Conservation (phyloP, 176 grass and related monocot species). For the Aegilops longissima region DNA sequence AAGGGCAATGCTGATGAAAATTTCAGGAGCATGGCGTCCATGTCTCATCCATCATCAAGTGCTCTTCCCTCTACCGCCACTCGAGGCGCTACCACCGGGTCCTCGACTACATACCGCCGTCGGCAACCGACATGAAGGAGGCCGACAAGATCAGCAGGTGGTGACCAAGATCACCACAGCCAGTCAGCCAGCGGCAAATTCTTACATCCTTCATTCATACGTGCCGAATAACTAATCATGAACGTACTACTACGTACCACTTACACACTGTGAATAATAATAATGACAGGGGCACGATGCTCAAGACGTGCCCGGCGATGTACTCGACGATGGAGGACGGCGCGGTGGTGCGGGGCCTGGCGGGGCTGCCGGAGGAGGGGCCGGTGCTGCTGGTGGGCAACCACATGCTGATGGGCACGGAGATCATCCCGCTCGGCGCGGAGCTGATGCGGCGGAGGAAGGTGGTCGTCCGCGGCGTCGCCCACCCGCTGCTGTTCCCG, state of each 20-base stretch:
- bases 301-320: slow-evolving; percentile 52
- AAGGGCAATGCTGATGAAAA: not conserved
- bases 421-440: slow-evolving; percentile 50
- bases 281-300: slow-evolving; percentile 40
- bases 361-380: slow-evolving; percentile 50
- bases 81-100: slow-evolving; percentile 46
- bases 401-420: slow-evolving; percentile 72
- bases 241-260: not conserved
- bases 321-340: slow-evolving; percentile 61
- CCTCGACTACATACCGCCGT: slow-evolving; percentile 62
- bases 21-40: slow-evolving; percentile 67
- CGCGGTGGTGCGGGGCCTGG: slow-evolving; percentile 44
- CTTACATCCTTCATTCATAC: not conserved
- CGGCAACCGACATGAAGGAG: slow-evolving; percentile 46
- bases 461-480: slow-evolving; percentile 53
- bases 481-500: slow-evolving; percentile 54
- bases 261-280: not conserved
- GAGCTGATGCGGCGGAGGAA: slow-evolving; percentile 51
- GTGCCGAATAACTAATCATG: not conserved
- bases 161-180: not conserved
- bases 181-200: not conserved
- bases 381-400: slow-evolving; percentile 74
- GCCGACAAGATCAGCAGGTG: slow-evolving; percentile 53
- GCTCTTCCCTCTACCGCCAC: slow-evolving; percentile 48
- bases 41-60: slow-evolving; percentile 67